Percentiles rank a stretch among this genome's conserved stretches.
These are phyloP conservation scores for Gossypium sturtianum DNA, from an alignment of 345 rosid species.

Conservation along the genomic window DNA sequence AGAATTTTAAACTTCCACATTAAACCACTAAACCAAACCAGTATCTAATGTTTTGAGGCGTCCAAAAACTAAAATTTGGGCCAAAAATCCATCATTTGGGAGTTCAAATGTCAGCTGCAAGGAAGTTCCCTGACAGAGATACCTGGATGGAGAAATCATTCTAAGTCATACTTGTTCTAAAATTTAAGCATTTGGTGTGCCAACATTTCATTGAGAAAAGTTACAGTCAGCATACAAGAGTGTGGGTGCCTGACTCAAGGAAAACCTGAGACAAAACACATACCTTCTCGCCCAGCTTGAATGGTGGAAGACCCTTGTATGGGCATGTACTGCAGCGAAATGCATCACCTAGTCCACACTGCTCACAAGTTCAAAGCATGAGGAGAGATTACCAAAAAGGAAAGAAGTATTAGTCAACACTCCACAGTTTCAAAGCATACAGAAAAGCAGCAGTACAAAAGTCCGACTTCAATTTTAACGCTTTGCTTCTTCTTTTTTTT, in stretches of 20 bases:
- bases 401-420: not conserved
- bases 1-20: not conserved
- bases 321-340: constrained; percentile 95
- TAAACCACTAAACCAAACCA: not conserved
- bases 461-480: not conserved
- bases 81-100: not conserved
- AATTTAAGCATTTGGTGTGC: not conserved
- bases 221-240: not conserved
- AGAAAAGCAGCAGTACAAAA: not conserved
- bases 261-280: not conserved
- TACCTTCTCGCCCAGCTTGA: constrained; percentile 95
- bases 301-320: constrained; percentile 85
- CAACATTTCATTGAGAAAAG: not conserved
- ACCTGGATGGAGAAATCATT: constrained; percentile 43
- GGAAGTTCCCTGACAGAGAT: constrained; percentile 66
- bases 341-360: constrained; percentile 98
- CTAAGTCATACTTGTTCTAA: not conserved
- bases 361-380: constrained; percentile 4
- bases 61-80: not conserved
- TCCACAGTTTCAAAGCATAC: not conserved
- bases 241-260: not conserved
- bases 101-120: constrained; percentile 63
- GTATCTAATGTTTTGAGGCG: not conserved
- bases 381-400: not conserved
- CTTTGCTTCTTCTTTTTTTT: not conserved